A percentile compares a stretch with the other conserved stretches of the same genome.
Evolutionary conservation across 148 eudicot genomes (phyloP).

Genomic region (Heliosperma pusillum): DNA sequence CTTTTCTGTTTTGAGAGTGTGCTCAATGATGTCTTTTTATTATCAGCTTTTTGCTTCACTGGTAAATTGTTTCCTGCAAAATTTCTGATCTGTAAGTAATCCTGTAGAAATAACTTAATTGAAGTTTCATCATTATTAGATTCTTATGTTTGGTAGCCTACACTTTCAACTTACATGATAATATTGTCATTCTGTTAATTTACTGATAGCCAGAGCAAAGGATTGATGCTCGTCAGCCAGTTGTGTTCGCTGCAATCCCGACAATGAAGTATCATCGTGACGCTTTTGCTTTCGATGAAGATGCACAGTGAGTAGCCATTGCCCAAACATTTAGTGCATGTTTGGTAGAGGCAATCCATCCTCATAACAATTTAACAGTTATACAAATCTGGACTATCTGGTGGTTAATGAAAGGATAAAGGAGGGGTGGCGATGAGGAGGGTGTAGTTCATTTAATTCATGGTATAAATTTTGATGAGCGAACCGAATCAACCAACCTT

Average conservation of each 20-base stretch:
- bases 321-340: not conserved
- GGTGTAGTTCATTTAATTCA: no score
- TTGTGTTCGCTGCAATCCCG: slow-evolving; percentile 64
- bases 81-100: no score
- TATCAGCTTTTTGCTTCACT: no score
- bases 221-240: slow-evolving; percentile 50
- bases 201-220: slow-evolving; percentile 52
- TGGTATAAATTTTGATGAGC: no score
- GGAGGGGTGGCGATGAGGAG: no score
- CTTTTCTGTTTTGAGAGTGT: no score
- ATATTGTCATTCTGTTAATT: not conserved
- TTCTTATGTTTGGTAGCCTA: not conserved
- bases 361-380: not conserved
- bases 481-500: no score
- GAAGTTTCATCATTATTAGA: not conserved
- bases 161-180: not conserved
- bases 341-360: not conserved
- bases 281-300: slow-evolving; percentile 52
- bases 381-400: no score
- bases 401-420: no score
- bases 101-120: not conserved
- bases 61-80: no score
- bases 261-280: slow-evolving; percentile 53
- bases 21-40: no score
- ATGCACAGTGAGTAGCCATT: slow-evolving; percentile 48